Evolutionary conservation across 305 asterid genomes (phyloP).

Genomic region (Fraxinus paxiana): DNA sequence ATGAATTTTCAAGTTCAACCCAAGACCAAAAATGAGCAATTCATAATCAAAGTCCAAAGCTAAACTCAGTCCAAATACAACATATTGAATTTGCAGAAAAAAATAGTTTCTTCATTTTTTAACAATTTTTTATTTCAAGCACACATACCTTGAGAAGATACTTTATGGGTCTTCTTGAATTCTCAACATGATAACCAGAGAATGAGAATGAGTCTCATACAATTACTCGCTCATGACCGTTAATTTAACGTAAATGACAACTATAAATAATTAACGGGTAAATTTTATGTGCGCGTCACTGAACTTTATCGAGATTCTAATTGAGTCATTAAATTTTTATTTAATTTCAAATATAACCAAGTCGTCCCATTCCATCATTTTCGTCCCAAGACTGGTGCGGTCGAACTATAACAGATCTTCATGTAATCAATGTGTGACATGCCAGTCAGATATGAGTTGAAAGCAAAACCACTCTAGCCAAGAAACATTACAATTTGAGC

Average conservation of each 20-base stretch:
- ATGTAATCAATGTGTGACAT: neutral
- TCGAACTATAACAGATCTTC: neutral
- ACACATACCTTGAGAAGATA: constrained; percentile 8
- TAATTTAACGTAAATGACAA: neutral
- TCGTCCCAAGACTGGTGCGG: neutral
- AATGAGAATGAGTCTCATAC: neutral
- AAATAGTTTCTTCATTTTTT: neutral
- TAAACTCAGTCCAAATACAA: neutral
- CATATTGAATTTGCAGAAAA: neutral
- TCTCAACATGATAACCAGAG: neutral
- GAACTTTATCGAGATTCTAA: neutral
- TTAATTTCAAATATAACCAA: neutral
- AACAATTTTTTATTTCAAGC: neutral
- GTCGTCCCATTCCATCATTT: neutral
- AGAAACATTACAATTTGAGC: no score
- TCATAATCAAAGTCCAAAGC: neutral
- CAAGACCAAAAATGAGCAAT: neutral
- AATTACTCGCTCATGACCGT: neutral
- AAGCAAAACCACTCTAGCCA: no score
- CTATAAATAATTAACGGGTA: neutral
- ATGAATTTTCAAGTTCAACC: neutral
- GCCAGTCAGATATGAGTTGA: neutral
- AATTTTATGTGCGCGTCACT: neutral
- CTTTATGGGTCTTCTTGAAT: neutral
- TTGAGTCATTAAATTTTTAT: neutral